phyloP scores from a whole-genome alignment of 768 basidiomycete genomes.

The Boletus rubropictus region DNA sequence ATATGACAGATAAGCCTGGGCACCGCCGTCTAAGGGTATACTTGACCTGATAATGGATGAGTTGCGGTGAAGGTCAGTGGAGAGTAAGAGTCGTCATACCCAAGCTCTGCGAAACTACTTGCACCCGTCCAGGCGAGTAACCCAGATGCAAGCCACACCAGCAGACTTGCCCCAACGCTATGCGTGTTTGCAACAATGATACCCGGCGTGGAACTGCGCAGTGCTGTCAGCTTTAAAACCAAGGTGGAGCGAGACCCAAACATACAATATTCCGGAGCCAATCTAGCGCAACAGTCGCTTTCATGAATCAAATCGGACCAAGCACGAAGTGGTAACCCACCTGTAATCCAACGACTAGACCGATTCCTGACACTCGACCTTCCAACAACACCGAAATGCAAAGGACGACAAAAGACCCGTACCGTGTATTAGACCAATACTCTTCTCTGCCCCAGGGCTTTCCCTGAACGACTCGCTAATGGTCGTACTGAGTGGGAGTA shows the following conservation, averaged over 20 bases:
- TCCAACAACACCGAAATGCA: conserved; percentile 4
- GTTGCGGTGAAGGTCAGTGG: neutral
- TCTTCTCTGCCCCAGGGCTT: conserved; percentile 62
- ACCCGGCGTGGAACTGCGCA: conserved; percentile 78
- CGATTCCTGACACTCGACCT: conserved; percentile 53
- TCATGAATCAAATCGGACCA: neutral
- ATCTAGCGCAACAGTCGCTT: conserved; percentile 42
- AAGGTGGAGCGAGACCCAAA: conserved; percentile 16
- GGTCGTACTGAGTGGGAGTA: conserved; percentile 73
- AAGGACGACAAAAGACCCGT: conserved; percentile 18
- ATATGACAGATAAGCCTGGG: conserved; percentile 81
- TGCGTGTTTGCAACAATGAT: conserved; percentile 85
- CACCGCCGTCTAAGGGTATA: conserved; percentile 42
- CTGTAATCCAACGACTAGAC: conserved; percentile 78
- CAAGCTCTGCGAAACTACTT: conserved; percentile 89
- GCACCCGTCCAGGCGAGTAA: conserved; percentile 93
- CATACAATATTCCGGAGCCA: conserved; percentile 92
- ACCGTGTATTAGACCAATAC: conserved; percentile 74
- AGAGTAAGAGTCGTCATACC: conserved; percentile 40
- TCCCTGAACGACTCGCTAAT: conserved; percentile 56
- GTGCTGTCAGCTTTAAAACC: neutral
- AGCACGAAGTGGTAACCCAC: conserved; percentile 29
- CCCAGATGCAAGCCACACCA: conserved; percentile 81
- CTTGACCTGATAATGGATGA: conserved; percentile 22
- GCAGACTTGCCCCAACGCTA: conserved; percentile 83